phyloP scores from a whole-genome alignment of 306 rosid species.

The Carpinus fangiana region DNA sequence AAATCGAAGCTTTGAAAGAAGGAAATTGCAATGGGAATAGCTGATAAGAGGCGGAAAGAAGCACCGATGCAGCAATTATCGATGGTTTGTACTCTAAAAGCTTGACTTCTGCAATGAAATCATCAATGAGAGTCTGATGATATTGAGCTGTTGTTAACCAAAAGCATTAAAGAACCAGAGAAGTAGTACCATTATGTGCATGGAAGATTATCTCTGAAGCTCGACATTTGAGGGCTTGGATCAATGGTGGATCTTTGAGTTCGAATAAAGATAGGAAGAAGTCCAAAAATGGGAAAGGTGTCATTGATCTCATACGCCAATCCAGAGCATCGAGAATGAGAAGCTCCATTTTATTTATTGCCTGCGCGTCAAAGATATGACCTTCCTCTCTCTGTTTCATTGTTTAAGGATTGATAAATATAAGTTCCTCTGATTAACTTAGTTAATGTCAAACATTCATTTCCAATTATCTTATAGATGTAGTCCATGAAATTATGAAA shows the following conservation, averaged over 20 bases:
- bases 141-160: background rate
- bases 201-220: slow-evolving; percentile 62
- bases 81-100: slow-evolving; percentile 64
- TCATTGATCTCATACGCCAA: slow-evolving; percentile 79
- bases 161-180: background rate
- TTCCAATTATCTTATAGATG: background rate
- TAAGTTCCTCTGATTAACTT: background rate
- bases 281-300: slow-evolving; percentile 69
- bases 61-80: slow-evolving; percentile 63
- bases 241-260: slow-evolving; percentile 39
- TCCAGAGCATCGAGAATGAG: slow-evolving; percentile 59
- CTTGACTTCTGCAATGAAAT: slow-evolving; percentile 49
- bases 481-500: background rate
- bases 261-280: slow-evolving; percentile 52
- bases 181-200: slow-evolving; percentile 55
- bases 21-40: slow-evolving; percentile 42
- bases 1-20: slow-evolving; percentile 41
- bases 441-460: background rate
- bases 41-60: slow-evolving; percentile 50
- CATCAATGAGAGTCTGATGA: slow-evolving; percentile 1
- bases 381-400: slow-evolving; percentile 53
- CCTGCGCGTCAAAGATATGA: slow-evolving; percentile 46
- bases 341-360: slow-evolving; percentile 62
- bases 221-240: slow-evolving; percentile 48
- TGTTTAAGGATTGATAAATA: background rate